Evolutionary conservation across 768 basidiomycete species (phyloP).

Genomic region (Lactarius indigo): DNA sequence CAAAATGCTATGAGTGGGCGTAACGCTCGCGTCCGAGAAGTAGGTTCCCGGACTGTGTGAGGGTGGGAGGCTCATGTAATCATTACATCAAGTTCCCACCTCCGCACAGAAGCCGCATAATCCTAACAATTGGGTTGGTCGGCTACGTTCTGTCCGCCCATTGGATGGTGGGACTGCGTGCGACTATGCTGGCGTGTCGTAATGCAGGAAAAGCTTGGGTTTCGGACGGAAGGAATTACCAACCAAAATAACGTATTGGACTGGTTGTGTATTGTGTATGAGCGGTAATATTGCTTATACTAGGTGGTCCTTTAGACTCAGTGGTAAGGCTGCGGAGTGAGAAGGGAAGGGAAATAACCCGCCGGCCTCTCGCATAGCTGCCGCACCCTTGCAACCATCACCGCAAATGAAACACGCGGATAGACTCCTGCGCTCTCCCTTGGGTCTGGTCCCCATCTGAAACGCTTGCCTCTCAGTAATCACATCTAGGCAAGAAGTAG

Average conservation of each 20-base stretch:
- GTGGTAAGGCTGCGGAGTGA: background rate
- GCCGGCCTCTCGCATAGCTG: background rate
- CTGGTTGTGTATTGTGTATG: background rate
- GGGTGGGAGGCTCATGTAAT: slow-evolving; percentile 12
- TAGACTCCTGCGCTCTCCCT: slow-evolving; percentile 2
- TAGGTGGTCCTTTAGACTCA: background rate
- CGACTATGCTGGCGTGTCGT: background rate
- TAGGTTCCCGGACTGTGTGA: slow-evolving; percentile 1
- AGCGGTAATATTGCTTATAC: background rate
- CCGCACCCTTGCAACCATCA: background rate
- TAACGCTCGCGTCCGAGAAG: background rate
- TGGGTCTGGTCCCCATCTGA: slow-evolving; percentile 7
- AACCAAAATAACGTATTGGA: background rate
- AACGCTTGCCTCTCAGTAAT: slow-evolving; percentile 2
- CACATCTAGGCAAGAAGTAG: background rate
- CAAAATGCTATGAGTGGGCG: background rate
- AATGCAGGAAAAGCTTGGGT: background rate
- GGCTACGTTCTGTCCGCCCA: background rate
- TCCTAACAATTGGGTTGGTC: slow-evolving; percentile 4
- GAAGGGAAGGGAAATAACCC: background rate
- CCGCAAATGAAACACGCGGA: slow-evolving; percentile 3
- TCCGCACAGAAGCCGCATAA: background rate
- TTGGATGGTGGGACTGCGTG: background rate
- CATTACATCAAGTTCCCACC: background rate
- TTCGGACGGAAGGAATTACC: background rate